Percentiles rank a stretch among this genome's conserved stretches.
Conservation (phyloP, 2,329 filamentous ascomycete species). For the Lasiodiplodia sp. region DNA sequence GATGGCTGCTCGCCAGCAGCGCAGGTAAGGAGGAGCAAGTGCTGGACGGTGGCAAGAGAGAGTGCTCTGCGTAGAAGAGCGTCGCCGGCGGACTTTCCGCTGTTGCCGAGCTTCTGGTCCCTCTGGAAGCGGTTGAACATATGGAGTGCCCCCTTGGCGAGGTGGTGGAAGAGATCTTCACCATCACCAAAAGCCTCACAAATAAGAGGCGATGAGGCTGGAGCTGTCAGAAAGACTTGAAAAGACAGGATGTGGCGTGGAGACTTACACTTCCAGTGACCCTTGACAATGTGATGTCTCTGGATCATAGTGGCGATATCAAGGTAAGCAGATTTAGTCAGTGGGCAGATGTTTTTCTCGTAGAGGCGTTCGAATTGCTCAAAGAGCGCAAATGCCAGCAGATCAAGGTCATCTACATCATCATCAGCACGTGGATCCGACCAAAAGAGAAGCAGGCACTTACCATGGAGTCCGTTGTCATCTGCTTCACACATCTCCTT, state of each 20-base stretch:
- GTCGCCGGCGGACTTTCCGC: not conserved
- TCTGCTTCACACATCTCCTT: constrained; percentile 31
- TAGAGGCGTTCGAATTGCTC: constrained; percentile 35
- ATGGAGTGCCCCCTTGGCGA: not conserved
- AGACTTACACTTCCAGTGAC: not conserved
- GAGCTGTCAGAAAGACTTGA: not conserved
- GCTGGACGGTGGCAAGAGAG: constrained; percentile 2
- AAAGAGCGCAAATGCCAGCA: constrained; percentile 36
- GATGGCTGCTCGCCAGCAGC: not conserved
- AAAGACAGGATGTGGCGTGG: too few relatives aligned
- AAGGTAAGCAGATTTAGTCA: constrained; percentile 46
- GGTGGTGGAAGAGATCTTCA: not conserved
- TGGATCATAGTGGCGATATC: constrained; percentile 40
- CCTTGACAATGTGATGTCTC: not conserved
- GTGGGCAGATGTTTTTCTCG: constrained; percentile 38
- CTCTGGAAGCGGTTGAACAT: not conserved
- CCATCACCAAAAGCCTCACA: not conserved
- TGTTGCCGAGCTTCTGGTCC: not conserved
- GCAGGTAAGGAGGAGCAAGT: not conserved
- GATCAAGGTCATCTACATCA: constrained; percentile 33
- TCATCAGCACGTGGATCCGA: not conserved
- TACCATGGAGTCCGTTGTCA: not conserved
- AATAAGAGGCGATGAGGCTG: not conserved
- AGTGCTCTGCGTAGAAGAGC: constrained; percentile 7
- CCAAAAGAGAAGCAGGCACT: not conserved